A percentile compares a stretch with the other conserved stretches of the same genome.
Conservation (phyloP, 2,329 filamentous ascomycete species). For the Metarhizium anisopliae region DNA sequence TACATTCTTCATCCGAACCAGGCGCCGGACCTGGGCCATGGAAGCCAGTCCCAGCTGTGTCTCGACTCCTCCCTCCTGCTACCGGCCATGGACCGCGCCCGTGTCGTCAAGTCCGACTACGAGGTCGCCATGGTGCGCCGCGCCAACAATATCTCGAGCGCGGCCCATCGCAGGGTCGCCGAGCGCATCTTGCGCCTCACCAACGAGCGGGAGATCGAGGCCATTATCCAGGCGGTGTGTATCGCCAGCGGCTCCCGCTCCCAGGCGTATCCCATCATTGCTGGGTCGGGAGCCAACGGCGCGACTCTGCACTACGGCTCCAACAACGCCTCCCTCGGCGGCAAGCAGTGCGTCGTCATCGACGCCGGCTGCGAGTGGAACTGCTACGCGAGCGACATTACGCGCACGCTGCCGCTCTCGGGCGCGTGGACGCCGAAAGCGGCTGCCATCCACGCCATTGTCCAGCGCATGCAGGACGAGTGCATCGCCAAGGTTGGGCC, state of each 20-base stretch:
- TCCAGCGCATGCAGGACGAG: constrained; percentile 70
- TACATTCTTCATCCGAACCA: constrained; percentile 41
- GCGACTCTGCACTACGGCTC: constrained; percentile 78
- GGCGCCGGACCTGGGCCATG: constrained; percentile 13
- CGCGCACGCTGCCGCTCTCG: constrained; percentile 72
- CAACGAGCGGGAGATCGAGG: constrained; percentile 80
- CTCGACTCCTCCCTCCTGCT: constrained; percentile 48
- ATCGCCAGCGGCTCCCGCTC: constrained; percentile 62
- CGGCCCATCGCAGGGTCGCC: constrained; percentile 68
- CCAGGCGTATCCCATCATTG: constrained; percentile 85
- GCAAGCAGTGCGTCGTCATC: constrained; percentile 67
- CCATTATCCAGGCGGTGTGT: constrained; percentile 64
- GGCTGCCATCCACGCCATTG: constrained; percentile 65
- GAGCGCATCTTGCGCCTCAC: constrained; percentile 49
- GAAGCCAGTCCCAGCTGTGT: constrained; percentile 16
- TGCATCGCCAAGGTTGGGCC: constrained; percentile 63
- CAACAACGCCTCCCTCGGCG: constrained; percentile 64
- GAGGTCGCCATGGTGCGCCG: constrained; percentile 75
- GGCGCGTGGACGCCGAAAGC: constrained; percentile 61
- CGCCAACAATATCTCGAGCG: constrained; percentile 71
- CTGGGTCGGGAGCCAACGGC: constrained; percentile 73
- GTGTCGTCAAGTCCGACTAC: constrained; percentile 77
- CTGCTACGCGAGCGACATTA: constrained; percentile 85
- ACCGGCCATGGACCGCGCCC: constrained; percentile 67
- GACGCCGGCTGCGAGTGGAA: constrained; percentile 83